These are phyloP conservation scores for Pseudomonodictys pantanalensis DNA, from an alignment of 495 filamentous ascomycete species.

Conservation along the genomic window DNA sequence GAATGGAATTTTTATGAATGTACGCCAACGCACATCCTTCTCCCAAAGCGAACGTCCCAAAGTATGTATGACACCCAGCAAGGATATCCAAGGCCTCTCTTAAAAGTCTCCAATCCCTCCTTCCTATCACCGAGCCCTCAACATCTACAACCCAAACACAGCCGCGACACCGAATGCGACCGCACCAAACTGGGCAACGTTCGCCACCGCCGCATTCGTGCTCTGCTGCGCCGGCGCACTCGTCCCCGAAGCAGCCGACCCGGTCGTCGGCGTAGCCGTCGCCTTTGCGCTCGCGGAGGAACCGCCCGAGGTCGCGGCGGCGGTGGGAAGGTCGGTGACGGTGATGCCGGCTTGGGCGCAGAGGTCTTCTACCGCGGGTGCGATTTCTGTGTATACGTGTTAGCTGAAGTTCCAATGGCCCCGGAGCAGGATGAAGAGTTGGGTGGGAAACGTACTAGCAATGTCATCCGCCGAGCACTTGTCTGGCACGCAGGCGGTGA, in stretches of 20 bases:
- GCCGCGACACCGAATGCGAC: constrained; percentile 25
- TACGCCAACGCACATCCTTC: no score
- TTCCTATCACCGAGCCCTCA: background rate
- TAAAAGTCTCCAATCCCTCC: background rate
- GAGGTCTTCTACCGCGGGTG: constrained; percentile 10
- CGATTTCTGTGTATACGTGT: constrained; percentile 3
- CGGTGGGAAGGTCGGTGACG: constrained; percentile 19
- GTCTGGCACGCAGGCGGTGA: constrained; percentile 31
- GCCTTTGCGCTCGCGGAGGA: background rate
- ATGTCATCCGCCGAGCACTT: constrained; percentile 24
- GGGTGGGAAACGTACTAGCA: constrained; percentile 27
- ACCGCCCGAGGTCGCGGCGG: background rate
- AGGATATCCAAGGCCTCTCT: no score
- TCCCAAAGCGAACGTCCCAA: no score
- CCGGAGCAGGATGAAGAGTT: background rate
- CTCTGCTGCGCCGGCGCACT: constrained; percentile 3
- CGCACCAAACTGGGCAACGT: constrained; percentile 11
- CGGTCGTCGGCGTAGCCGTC: constrained; percentile 12
- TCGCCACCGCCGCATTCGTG: constrained; percentile 18
- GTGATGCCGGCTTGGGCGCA: constrained; percentile 14
- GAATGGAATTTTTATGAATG: no score
- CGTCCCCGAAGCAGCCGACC: constrained; percentile 3
- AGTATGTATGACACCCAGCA: no score
- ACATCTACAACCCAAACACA: constrained; percentile 19
- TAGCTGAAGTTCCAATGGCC: background rate